Conservation (phyloP, 164 flowering plant species). For the Vitis amurensis region DNA sequence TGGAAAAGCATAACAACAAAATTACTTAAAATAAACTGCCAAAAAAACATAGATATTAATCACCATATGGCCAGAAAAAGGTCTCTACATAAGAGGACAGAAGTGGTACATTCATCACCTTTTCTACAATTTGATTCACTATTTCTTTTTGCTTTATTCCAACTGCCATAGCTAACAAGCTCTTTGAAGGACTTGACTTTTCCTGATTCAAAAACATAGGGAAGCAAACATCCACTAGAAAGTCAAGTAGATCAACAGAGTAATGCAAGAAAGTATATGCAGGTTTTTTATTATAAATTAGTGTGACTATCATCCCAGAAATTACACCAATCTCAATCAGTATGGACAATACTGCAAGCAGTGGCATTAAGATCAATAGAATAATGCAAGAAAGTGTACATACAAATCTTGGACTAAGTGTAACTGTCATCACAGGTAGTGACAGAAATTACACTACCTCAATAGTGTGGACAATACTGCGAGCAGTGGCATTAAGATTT, state of each 20-base stretch:
- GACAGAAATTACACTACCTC: no score
- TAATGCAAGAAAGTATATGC: no score
- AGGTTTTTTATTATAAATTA: no score
- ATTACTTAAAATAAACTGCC: constrained; percentile 64
- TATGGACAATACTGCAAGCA: no score
- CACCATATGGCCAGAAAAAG: neutral
- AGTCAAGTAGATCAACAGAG: neutral
- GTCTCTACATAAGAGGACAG: neutral
- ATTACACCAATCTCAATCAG: no score
- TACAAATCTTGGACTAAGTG: neutral
- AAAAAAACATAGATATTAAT: constrained; percentile 1
- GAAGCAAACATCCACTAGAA: neutral
- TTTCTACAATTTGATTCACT: constrained; percentile 63
- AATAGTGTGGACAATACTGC: no score
- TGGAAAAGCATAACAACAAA: constrained; percentile 86
- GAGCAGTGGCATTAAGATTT: no score
- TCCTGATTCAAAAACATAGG: constrained; percentile 26
- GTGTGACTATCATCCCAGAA: no score
- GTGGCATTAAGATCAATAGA: neutral
- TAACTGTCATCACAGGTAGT: neutral
- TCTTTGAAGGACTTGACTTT: constrained; percentile 35
- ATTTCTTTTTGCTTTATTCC: constrained; percentile 76
- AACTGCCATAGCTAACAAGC: constrained; percentile 77
- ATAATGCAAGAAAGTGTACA: neutral
- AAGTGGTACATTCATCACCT: constrained; percentile 40